Base-by-base conservation (phyloP, 2,329 filamentous ascomycete genomes). In the Lachnum nothofagi region DNA sequence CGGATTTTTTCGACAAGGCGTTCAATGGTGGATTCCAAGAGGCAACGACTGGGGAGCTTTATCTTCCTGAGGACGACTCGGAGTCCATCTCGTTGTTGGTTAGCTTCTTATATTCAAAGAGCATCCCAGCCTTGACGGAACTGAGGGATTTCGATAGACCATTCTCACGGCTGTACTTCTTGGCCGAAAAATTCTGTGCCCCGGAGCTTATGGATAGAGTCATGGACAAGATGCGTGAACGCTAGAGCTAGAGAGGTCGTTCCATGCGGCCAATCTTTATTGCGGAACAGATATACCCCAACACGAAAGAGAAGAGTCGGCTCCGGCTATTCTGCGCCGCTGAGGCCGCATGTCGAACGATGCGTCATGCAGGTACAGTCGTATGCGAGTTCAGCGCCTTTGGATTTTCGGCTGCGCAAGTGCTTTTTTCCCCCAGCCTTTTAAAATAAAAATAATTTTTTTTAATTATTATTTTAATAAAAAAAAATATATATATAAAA, bases 31-130 rank as follows among this genome's bases (percentile, higher is more conserved):
- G 22, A 1, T 53, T 41, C 9, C 10, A 41, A 24, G 50, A 50
- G 12, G 25, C 40, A 8, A 3, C 1, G 5, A 14, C 25, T 2
- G 41, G 44, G 3, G 23, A 23, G 5, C 49, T 53, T 12, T 29
- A 31, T 17, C 27, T 58, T 10, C 37, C 46, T 4, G 46, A 56
- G n/a, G 49, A 52, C 16, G n/a, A 45, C 42, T 19, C 37, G 9
- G 33, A 27, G 9, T 4, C 24, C 7, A 6, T 44, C 7, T 14
- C 25, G 12, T 12, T 31, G 16, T 23, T 52, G 0, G 37, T 49
- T n/a, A 35, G 37, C 17, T 48, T 25, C 2, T 9, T 52, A 1
- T 48, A 46, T 42, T 38, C 25, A 8, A 41, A 22, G 1, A 12
- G 10, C 1, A 20, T 51, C 20, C 51, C 42, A n/a, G 10, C 5